Percentiles rank a stretch among this genome's conserved stretches.
Evolutionary conservation across 1,284 basidiomycete genomes (phyloP).

Genomic region (Agaricales sp.): DNA sequence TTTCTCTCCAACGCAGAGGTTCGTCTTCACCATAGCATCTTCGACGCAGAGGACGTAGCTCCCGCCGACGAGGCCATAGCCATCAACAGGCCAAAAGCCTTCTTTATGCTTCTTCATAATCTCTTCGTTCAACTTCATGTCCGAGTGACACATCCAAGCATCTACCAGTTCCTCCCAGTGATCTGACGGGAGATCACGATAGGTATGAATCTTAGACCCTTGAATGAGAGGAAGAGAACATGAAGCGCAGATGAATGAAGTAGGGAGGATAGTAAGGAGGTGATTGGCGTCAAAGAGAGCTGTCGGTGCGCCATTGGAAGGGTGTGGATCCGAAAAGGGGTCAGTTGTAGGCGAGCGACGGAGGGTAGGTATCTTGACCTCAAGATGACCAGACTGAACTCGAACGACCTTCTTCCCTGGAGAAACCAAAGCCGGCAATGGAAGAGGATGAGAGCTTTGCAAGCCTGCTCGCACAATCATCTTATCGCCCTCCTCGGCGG

Average conservation of each 20-base stretch:
- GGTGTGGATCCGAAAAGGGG: constrained; percentile 11
- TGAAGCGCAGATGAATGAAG: constrained; percentile 58
- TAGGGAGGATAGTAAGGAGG: constrained; percentile 39
- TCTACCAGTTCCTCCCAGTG: constrained; percentile 97
- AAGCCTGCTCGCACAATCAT: constrained; percentile 53
- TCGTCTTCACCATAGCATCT: background rate
- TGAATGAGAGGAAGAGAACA: constrained; percentile 70
- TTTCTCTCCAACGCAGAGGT: constrained; percentile 36
- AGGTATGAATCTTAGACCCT: constrained; percentile 34
- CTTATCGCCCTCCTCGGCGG: constrained; percentile 33
- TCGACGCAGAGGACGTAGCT: constrained; percentile 76
- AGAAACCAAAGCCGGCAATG: constrained; percentile 53
- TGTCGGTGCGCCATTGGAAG: constrained; percentile 18
- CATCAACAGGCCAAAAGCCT: constrained; percentile 71
- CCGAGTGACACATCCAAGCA: constrained; percentile 96
- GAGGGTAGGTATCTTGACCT: constrained; percentile 52
- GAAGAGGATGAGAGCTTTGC: constrained; percentile 43
- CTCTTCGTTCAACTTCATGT: constrained; percentile 71
- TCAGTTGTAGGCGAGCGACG: constrained; percentile 12
- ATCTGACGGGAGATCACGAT: constrained; percentile 85
- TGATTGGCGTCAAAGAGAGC: constrained; percentile 60
- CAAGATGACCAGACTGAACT: constrained; percentile 46
- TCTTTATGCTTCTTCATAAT: constrained; percentile 52
- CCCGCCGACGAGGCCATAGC: constrained; percentile 74
- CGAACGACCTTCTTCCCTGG: constrained; percentile 54